Evolutionary conservation across 164 flowering plant species (phyloP), one percentile per base, ranked within the genome.

Genomic region (Paratinospora sagittata): DNA sequence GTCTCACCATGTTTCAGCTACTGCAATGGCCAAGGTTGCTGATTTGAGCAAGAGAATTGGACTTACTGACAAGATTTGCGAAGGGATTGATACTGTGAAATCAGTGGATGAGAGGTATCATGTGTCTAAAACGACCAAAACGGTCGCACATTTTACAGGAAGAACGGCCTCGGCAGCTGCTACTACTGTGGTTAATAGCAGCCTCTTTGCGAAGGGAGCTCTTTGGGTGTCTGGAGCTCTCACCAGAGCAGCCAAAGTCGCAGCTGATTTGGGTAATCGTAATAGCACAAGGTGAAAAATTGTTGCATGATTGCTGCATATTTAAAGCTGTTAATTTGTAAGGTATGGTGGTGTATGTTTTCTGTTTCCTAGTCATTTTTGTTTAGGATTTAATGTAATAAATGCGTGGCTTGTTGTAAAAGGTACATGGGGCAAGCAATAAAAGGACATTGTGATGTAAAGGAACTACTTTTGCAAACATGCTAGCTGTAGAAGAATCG

Each of bases 181-280:
- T 14, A 78, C 37, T 68, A 78, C 88, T 3, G 85, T 92, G 24
- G 81, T 89, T 33, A 90, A 86, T 73, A 93, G 98, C 65, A 85
- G 87, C 81, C 88, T 89, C 79, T 93, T 93, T 78, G 80, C 95
- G 0, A 81, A 77, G 27, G 95, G 96, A 33, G 98, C 97, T 67
- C 84, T 89, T 67, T 89, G 90, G 92, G 77, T 90, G 63, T 92
- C 98, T 0, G 93, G 73, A 65, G 89, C 92, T 74, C 80, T 92
- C 13, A 79, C 72, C 64, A 84, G 79, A 63, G 96, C 97, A 16
- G 80, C 96, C 11, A 84, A 89, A 75, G 90, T 66, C 69, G 89
- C 96, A 27, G 89, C 88, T 71, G 90, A 92, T 75, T 73, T 90
- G 78, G 97, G 89, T 63, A 82, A 13, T 78, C 82, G 69, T 57